Evolutionary conservation across 768 basidiomycete genomes (phyloP), one percentile per base, ranked within the genome.

Genomic region (Tricholoma hemisulphureum): DNA sequence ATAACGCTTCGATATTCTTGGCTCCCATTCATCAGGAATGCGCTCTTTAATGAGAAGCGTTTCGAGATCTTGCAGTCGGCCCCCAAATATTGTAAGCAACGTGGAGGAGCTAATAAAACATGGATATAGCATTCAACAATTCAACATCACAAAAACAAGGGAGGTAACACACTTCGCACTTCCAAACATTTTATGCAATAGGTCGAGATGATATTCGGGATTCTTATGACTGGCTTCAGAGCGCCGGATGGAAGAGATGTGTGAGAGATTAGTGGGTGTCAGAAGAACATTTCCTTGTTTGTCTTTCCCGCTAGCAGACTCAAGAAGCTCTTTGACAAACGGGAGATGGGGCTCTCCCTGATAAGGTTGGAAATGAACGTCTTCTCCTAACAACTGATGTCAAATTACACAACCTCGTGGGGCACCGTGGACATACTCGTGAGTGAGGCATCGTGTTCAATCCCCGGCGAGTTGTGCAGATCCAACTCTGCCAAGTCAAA

Each of bases 381-480:
- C 86, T 13, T 77, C 73, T 21, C 86, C 85, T 87, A 35, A 13
- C 71, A 72, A 49, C 9, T 29, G 16, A 58, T 71, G n/a, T 55
- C 20, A 55, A 8, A 11, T 18, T 18, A 24, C 28, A 43, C 29
- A 41, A 14, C 2, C 10, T 41, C 24, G 29, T 1, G 23, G 8
- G 24, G 48, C 9, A 31, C 23, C 13, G n/a, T 35, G 60, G 78
- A 78, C 83, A 46, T 68, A 87, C 87, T 78, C 14, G 78, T 76
- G 20, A 89, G 72, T 0, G 85, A 87, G 0, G 74, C 86, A 63
- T 89, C 86, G 62, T 89, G 86, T 61, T 89, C 88, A 55, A 89
- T 89, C 6, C 86, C 84, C n/a, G n/a, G n/a, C n/a, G n/a, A n/a
- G 58, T 90, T 91, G 69, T 92, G 91, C 11, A 87, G 66, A 65